Evolutionary conservation across 345 rosid species (phyloP).

Genomic region (Fremontodendron californicum): DNA sequence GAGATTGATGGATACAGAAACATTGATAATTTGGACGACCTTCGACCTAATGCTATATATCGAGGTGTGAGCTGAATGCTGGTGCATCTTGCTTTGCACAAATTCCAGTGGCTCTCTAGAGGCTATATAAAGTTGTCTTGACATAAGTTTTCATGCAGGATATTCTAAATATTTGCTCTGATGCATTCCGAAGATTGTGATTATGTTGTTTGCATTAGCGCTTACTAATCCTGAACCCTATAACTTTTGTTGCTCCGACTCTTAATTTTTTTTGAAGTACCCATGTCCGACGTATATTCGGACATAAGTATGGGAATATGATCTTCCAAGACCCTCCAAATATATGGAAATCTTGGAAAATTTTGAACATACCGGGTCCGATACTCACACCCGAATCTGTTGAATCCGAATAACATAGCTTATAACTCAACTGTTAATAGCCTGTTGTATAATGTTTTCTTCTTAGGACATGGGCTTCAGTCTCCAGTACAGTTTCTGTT

Average conservation of each 20-base stretch:
- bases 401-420: too few species aligned
- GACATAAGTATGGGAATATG: too few species aligned
- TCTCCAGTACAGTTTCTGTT: not conserved
- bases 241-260: too few species aligned
- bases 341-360: too few species aligned
- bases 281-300: too few species aligned
- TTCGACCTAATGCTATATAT: constrained; percentile 71
- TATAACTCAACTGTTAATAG: not conserved
- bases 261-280: too few species aligned
- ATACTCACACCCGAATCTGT: too few species aligned
- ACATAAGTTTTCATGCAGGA: not conserved
- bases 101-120: not conserved
- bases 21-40: constrained; percentile 84
- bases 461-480: constrained; percentile 5
- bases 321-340: too few species aligned
- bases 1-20: constrained; percentile 80
- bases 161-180: constrained; percentile 2
- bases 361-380: too few species aligned
- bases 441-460: not conserved
- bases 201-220: not conserved
- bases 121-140: not conserved
- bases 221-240: not conserved
- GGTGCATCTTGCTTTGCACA: not conserved
- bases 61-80: constrained; percentile 63
- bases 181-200: constrained; percentile 3